phyloP scores from a whole-genome alignment of 2,329 filamentous ascomycete species.

The Pseudogymnoascus sp. region DNA sequence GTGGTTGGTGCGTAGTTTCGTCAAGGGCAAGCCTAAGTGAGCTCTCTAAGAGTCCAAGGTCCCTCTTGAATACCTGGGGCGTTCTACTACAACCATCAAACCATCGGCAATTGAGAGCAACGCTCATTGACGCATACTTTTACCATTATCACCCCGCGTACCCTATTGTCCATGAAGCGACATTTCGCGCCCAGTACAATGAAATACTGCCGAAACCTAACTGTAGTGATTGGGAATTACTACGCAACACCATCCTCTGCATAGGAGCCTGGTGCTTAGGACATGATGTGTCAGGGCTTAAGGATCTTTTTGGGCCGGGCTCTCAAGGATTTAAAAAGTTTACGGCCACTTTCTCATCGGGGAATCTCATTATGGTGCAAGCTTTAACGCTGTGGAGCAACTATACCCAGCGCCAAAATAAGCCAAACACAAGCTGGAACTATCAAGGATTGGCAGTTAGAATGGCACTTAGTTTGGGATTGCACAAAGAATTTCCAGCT shows the following conservation, averaged over 20 bases:
- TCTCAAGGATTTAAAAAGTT: constrained; percentile 12
- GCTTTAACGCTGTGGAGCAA: constrained; percentile 30
- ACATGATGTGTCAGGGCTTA: constrained; percentile 22
- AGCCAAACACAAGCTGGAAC: constrained; percentile 42
- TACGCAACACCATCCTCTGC: constrained; percentile 31
- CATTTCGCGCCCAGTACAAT: constrained; percentile 24
- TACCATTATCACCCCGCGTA: constrained; percentile 1
- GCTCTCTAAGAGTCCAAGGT: not conserved
- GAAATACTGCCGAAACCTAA: constrained; percentile 26
- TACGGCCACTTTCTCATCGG: constrained; percentile 24
- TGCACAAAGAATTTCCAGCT: constrained; percentile 36
- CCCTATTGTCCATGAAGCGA: constrained; percentile 9
- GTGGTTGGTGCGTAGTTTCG: not conserved
- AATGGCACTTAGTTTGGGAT: constrained; percentile 41
- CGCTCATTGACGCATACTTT: constrained; percentile 7
- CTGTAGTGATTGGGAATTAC: constrained; percentile 27
- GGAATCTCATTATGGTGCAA: constrained; percentile 28
- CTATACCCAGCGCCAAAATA: constrained; percentile 40
- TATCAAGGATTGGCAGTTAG: constrained; percentile 39
- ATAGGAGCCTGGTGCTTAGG: constrained; percentile 31
- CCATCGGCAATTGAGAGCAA: not conserved
- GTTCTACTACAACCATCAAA: not conserved
- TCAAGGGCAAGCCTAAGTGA: not conserved
- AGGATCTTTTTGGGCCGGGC: constrained; percentile 21
- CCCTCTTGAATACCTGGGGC: not conserved